Evolutionary conservation across 768 basidiomycete species (phyloP).

Genomic region (Filobasidium floriforme): DNA sequence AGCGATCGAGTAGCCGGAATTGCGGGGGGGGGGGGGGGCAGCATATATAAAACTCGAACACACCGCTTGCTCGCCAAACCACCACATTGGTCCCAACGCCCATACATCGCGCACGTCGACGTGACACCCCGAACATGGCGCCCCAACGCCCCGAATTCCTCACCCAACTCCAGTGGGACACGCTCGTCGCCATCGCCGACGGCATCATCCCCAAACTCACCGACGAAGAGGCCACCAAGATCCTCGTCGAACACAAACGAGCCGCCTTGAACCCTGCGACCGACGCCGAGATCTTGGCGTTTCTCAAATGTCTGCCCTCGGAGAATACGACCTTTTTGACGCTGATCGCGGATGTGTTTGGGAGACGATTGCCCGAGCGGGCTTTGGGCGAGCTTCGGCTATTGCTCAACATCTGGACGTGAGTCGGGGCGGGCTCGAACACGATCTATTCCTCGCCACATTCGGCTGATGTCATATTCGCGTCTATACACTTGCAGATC

Average conservation of each 20-base stretch:
- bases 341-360: slow-evolving; percentile 10
- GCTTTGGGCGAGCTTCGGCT: slow-evolving; percentile 10
- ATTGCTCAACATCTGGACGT: slow-evolving; percentile 19
- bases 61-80: too few relatives aligned
- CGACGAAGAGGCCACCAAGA: neutral
- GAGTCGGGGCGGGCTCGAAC: neutral
- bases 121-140: neutral
- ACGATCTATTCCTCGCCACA: neutral
- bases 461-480: neutral
- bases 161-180: slow-evolving; percentile 10
- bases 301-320: slow-evolving; percentile 7
- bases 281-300: neutral
- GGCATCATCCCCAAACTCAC: slow-evolving; percentile 15
- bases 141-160: neutral
- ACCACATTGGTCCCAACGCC: too few relatives aligned
- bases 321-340: slow-evolving; percentile 5
- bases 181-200: slow-evolving; percentile 18
- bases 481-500: slow-evolving; percentile 3
- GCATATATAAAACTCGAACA: too few relatives aligned
- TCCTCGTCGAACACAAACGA: slow-evolving; percentile 12
- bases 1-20: too few relatives aligned
- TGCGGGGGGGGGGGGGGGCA: too few relatives aligned
- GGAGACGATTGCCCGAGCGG: slow-evolving; percentile 9
- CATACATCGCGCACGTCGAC: too few relatives aligned
- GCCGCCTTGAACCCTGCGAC: neutral